Evolutionary conservation across 371 early-diverging fungal species (phyloP).

Genomic region (Capillidium rhysosporum): DNA sequence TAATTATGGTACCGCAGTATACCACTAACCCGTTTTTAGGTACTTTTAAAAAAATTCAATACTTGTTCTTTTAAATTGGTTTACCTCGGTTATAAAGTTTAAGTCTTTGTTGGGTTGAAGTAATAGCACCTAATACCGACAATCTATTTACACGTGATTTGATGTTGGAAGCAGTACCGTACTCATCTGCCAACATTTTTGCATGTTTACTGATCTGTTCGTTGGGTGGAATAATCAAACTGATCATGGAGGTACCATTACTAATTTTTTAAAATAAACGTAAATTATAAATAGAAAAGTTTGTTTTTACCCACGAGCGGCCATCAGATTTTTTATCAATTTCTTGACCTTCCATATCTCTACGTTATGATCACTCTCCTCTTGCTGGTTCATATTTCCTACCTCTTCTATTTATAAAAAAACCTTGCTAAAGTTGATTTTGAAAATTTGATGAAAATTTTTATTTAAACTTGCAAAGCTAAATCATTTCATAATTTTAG

Average conservation of each 20-base stretch:
- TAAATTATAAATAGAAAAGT: not conserved
- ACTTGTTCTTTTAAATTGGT: not conserved
- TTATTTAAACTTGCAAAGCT: too few species aligned
- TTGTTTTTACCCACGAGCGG: constrained; percentile 71
- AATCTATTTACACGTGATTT: constrained; percentile 98
- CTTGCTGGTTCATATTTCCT: not conserved
- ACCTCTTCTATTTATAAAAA: not conserved
- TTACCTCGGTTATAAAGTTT: constrained; percentile 78
- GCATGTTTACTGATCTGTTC: constrained; percentile 85
- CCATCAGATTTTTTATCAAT: constrained; percentile 87
- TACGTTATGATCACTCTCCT: constrained; percentile 48
- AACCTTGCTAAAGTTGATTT: not conserved
- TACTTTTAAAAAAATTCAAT: constrained; percentile 20
- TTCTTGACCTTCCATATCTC: constrained; percentile 96
- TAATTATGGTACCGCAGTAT: constrained; percentile 94
- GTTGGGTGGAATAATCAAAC: constrained; percentile 90
- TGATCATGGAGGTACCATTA: constrained; percentile 99
- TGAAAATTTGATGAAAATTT: too few species aligned
- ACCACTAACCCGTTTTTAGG: constrained; percentile 90
- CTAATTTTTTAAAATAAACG: constrained; percentile 19
- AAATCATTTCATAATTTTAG: too few species aligned
- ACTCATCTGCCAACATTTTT: constrained; percentile 98
- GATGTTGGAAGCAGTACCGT: constrained; percentile 99
- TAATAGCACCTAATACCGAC: constrained; percentile 96
- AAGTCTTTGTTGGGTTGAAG: constrained; percentile 95